phyloP scores from a whole-genome alignment of 345 rosid species.

The Ceriops zippeliana region DNA sequence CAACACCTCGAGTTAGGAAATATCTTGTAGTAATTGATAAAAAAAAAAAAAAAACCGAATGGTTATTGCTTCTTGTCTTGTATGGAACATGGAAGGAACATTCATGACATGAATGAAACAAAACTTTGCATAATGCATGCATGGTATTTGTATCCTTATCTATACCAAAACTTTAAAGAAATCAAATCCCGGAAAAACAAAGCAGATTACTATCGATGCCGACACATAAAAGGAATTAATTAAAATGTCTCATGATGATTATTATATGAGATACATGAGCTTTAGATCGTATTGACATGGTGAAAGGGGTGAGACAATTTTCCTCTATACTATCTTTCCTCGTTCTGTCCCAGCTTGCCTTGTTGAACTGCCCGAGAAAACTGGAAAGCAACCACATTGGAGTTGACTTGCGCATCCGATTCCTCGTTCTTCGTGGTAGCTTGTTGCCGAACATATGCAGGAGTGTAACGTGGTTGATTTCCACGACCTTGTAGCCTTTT shows the following conservation, averaged over 20 bases:
- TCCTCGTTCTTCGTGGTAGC: not conserved
- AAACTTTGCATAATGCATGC: too few species aligned
- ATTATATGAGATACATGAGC: too few species aligned
- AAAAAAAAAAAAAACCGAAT: not conserved
- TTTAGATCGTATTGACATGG: too few species aligned
- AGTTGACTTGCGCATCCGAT: conserved; percentile 25
- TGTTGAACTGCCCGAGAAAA: conserved; percentile 69
- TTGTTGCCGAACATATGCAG: too few species aligned
- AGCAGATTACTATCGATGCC: too few species aligned
- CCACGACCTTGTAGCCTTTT: not conserved
- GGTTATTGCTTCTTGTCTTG: not conserved
- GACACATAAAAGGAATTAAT: too few species aligned
- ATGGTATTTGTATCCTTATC: too few species aligned
- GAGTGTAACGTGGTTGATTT: too few species aligned
- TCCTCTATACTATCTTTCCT: conserved; percentile 19
- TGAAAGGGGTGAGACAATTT: not conserved
- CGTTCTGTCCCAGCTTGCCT: conserved; percentile 40
- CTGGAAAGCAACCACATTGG: conserved; percentile 34
- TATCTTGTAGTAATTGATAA: too few species aligned
- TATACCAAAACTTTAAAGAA: not conserved
- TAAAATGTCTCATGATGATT: too few species aligned
- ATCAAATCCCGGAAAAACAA: not conserved
- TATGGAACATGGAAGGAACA: conserved; percentile 6
- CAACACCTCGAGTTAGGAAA: too few species aligned
- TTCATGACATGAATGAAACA: not conserved